A percentile compares a stretch with the other conserved stretches of the same genome.
Evolutionary conservation across 768 basidiomycete species (phyloP).

Genomic region (Gyrodon lividus): DNA sequence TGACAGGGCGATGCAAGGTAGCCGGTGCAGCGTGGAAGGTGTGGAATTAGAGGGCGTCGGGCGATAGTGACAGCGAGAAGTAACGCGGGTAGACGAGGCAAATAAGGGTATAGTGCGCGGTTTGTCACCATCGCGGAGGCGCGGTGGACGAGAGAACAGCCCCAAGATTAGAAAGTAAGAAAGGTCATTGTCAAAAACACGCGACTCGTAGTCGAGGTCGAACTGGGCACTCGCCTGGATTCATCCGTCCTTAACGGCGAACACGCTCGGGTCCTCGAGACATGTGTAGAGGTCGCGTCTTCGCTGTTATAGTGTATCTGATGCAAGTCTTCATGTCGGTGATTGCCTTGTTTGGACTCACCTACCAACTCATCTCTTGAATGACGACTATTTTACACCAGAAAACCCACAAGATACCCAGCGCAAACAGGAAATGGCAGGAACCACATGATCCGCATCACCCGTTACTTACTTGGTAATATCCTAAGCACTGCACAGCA

Average conservation of each 20-base stretch:
- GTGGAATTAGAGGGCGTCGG: not conserved
- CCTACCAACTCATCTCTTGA: conserved; percentile 68
- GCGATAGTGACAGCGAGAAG: not conserved
- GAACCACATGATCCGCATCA: too few species aligned
- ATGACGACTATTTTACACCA: conserved; percentile 43
- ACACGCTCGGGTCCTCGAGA: conserved; percentile 49
- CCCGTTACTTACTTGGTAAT: too few species aligned
- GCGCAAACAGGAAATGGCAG: too few species aligned
- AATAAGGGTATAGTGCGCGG: not conserved
- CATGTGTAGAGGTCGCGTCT: conserved; percentile 63
- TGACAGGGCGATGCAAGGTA: conserved; percentile 8
- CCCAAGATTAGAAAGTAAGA: conserved; percentile 1
- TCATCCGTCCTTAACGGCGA: conserved; percentile 52
- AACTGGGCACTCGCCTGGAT: conserved; percentile 33
- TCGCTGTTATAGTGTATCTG: conserved; percentile 66
- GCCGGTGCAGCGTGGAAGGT: too few species aligned
- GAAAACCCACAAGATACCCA: too few species aligned
- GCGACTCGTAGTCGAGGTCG: too few species aligned
- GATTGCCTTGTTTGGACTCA: conserved; percentile 13
- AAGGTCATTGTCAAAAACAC: not conserved
- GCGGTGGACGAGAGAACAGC: not conserved
- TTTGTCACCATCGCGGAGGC: not conserved
- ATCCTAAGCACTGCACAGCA: not conserved
- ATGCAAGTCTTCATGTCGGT: not conserved
- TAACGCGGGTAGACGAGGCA: not conserved